phyloP scores from a whole-genome alignment of 208 protist genomes.

The Trypanosoma cruzi region DNA sequence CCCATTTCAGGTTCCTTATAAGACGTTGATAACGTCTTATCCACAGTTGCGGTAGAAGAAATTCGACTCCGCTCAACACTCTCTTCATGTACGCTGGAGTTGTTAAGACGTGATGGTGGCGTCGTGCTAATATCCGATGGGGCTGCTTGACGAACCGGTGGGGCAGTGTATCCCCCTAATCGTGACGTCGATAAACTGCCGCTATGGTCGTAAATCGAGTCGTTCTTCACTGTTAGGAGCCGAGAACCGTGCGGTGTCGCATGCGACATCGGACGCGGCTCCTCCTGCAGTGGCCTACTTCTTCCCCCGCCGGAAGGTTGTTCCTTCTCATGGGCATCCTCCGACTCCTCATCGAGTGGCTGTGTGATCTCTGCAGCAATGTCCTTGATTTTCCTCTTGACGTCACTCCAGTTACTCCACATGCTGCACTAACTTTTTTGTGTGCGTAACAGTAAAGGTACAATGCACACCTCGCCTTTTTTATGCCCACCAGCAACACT shows the following conservation, averaged over 20 bases:
- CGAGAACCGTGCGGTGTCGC: not conserved
- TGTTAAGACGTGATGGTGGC: not conserved
- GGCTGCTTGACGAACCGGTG: not conserved
- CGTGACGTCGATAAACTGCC: not conserved
- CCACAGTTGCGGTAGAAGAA: not conserved
- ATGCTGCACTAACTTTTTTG: not conserved
- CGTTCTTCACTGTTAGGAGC: not conserved
- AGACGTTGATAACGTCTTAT: not conserved
- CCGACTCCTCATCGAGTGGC: conserved; percentile 50
- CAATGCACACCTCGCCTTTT: not conserved
- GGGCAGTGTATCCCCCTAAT: not conserved
- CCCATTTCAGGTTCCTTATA: not conserved
- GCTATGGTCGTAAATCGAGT: not conserved
- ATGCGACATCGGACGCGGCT: not conserved
- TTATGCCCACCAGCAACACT: not conserved
- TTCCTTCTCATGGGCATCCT: conserved; percentile 5
- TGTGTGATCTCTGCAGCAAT: conserved; percentile 75
- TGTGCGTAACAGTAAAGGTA: too few species aligned
- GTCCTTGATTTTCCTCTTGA: conserved; percentile 72
- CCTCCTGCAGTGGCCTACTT: not conserved
- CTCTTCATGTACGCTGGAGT: not conserved
- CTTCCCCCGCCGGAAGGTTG: not conserved
- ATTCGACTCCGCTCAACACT: not conserved
- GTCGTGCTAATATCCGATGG: not conserved
- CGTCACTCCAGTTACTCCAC: conserved; percentile 58